Conservation (phyloP, 345 rosid genomes). For the Arabis alpina region DNA sequence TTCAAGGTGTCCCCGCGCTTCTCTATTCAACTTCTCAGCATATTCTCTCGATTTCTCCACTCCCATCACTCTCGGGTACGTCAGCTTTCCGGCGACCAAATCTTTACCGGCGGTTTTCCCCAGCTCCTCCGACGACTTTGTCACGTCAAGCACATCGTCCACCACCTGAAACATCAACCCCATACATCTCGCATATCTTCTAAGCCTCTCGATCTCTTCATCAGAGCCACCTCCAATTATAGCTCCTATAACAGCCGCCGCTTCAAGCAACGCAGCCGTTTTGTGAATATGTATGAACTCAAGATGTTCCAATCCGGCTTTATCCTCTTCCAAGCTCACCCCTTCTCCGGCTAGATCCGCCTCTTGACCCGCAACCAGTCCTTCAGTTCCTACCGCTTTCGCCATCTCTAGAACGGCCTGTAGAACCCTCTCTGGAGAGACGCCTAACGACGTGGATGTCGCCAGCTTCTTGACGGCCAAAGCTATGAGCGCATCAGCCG, state of each 20-base stretch:
- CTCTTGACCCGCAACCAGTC: slow-evolving; percentile 80
- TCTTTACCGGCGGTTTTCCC: slow-evolving; percentile 91
- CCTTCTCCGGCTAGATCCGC: slow-evolving; percentile 65
- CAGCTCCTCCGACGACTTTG: slow-evolving; percentile 67
- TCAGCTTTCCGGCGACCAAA: slow-evolving; percentile 61
- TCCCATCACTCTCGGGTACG: slow-evolving; percentile 74
- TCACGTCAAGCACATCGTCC: slow-evolving; percentile 83
- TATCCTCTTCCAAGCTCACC: neutral
- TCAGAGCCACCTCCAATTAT: slow-evolving; percentile 70
- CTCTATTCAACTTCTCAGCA: slow-evolving; percentile 54
- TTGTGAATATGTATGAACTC: slow-evolving; percentile 79
- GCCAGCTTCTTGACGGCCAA: slow-evolving; percentile 51
- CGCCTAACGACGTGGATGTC: slow-evolving; percentile 35
- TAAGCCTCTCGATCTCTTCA: slow-evolving; percentile 63
- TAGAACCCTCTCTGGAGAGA: slow-evolving; percentile 47
- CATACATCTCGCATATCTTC: slow-evolving; percentile 60
- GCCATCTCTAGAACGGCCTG: slow-evolving; percentile 59
- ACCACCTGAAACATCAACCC: slow-evolving; percentile 84
- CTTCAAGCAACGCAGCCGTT: slow-evolving; percentile 69
- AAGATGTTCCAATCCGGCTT: slow-evolving; percentile 52
- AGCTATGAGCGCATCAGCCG: slow-evolving; percentile 68
- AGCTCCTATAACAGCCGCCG: slow-evolving; percentile 61
- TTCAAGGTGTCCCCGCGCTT: slow-evolving; percentile 54
- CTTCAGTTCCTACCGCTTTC: slow-evolving; percentile 56
- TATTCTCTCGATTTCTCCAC: slow-evolving; percentile 62